phyloP scores from a whole-genome alignment of 176 grass and related monocot genomes.

The Aegilops tauschii region DNA sequence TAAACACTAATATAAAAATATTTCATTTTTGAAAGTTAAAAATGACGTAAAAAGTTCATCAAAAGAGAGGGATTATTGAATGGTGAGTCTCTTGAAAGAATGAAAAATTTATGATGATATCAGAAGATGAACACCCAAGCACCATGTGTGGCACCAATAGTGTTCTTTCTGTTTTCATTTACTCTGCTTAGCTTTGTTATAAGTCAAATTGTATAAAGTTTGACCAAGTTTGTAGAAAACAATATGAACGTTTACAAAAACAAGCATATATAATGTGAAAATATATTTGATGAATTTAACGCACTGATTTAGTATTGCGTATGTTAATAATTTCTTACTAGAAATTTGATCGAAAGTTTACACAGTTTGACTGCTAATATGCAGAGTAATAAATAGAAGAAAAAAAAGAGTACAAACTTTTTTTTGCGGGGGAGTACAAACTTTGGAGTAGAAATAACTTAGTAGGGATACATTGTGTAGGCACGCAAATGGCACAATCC shows the following conservation, averaged over 20 bases:
- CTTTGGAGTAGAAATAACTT: not conserved
- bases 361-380: no score
- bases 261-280: not conserved
- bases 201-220: not conserved
- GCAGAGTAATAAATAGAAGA: no score
- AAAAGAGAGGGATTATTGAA: no score
- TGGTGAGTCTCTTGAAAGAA: no score
- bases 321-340: not conserved
- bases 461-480: not conserved
- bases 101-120: not conserved
- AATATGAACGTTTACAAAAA: not conserved
- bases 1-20: no score
- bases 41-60: no score
- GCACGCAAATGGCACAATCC: not conserved
- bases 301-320: no score
- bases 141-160: no score
- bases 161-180: no score
- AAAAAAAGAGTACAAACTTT: rapidly evolving
- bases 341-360: no score
- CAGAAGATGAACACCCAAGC: not conserved
- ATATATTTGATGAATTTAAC: not conserved
- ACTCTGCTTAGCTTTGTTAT: not conserved
- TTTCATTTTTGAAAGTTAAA: no score
- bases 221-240: not conserved
- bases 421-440: no score